Evolutionary conservation across 129 eudicot genomes (phyloP).

Genomic region (Lonicera japonica): DNA sequence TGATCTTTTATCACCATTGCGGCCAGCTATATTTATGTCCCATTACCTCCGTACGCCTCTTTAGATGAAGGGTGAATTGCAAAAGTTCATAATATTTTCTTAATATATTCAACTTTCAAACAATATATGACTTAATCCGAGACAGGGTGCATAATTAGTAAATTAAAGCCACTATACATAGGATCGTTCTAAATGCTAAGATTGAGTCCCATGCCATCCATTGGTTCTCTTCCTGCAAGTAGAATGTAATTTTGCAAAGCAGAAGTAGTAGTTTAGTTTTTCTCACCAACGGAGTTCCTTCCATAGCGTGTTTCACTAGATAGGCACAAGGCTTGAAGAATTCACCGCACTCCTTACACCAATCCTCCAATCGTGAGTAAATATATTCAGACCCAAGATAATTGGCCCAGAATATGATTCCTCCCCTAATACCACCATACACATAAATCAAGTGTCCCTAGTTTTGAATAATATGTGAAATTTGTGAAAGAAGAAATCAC

Average conservation of each 20-base stretch:
- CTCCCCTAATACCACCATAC: slow-evolving; percentile 29
- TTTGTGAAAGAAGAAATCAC: neutral
- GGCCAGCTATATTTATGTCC: no score
- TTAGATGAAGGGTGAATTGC: neutral
- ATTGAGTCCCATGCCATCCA: no score
- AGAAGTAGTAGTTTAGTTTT: neutral
- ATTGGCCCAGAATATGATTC: slow-evolving; percentile 45
- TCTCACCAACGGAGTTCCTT: slow-evolving; percentile 17
- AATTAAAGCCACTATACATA: no score
- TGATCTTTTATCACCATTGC: no score
- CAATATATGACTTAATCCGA: no score
- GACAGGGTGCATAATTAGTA: no score
- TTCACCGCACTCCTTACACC: slow-evolving; percentile 35
- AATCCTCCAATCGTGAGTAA: slow-evolving; percentile 33
- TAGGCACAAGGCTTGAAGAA: slow-evolving; percentile 48
- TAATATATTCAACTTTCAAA: neutral
- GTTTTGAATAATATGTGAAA: neutral
- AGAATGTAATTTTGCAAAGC: no score
- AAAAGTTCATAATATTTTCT: no score
- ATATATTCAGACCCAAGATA: slow-evolving; percentile 32
- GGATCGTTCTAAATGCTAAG: no score
- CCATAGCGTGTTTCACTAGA: slow-evolving; percentile 22
- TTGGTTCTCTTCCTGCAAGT: no score
- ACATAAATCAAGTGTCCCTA: neutral
- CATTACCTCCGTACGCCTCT: no score